A percentile compares a stretch with the other conserved stretches of the same genome.
These are phyloP conservation scores for Colletotrichum camelliae DNA, from an alignment of 2,329 filamentous ascomycete genomes.

Conservation along the genomic window DNA sequence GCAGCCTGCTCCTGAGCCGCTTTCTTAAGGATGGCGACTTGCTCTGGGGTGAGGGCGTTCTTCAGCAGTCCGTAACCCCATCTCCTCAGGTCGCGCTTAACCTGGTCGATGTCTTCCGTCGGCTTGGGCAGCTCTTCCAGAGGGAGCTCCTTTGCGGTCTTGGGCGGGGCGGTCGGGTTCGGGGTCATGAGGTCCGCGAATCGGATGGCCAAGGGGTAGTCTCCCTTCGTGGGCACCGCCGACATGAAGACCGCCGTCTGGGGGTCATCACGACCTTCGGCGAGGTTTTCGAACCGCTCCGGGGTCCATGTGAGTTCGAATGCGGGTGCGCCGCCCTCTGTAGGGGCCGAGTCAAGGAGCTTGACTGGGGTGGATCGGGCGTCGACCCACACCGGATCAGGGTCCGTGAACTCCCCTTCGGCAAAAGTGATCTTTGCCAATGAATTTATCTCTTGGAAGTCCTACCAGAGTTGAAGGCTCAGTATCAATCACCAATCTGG, in stretches of 20 bases:
- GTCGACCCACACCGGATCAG: neutral
- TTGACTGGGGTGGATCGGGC: neutral
- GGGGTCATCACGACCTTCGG: neutral
- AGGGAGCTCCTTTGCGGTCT: neutral
- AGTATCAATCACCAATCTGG: too few relatives aligned
- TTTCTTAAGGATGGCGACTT: neutral
- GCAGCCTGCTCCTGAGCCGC: neutral
- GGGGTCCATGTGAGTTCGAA: neutral
- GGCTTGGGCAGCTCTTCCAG: too few relatives aligned
- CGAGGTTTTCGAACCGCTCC: neutral
- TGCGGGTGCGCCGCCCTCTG: neutral
- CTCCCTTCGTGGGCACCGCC: neutral
- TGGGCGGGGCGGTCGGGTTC: neutral
- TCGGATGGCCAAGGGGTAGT: neutral
- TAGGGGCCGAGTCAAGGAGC: neutral
- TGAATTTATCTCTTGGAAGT: too few relatives aligned
- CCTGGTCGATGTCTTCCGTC: neutral
- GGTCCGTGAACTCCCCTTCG: neutral
- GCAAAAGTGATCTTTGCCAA: neutral
- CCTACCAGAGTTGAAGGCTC: too few relatives aligned
- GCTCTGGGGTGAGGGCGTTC: neutral
- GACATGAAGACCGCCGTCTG: neutral
- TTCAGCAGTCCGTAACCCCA: neutral
- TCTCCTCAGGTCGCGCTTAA: neutral
- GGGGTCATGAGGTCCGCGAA: neutral